Evolutionary conservation across 192 early-diverging fungal genomes (phyloP).

Genomic region (Coemansia sp.): DNA sequence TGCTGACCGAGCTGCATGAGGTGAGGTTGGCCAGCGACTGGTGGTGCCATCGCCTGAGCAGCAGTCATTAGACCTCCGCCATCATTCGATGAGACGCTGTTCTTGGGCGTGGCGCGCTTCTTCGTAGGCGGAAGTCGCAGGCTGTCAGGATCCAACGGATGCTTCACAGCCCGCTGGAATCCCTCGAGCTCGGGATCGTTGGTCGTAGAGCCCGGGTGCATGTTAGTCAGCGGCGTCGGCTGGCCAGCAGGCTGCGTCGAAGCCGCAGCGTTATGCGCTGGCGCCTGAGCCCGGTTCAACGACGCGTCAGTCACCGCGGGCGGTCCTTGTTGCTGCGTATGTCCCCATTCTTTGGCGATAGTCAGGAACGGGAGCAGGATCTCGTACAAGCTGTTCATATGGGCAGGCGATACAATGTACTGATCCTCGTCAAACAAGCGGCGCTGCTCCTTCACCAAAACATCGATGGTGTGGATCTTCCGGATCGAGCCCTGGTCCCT

Average conservation of each 20-base stretch:
- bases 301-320: background rate
- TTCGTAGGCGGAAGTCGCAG: conserved; percentile 48
- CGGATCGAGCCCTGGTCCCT: conserved; percentile 17
- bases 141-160: conserved; percentile 44
- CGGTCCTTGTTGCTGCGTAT: conserved; percentile 17
- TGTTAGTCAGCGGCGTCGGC: conserved; percentile 45
- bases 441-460: conserved; percentile 37
- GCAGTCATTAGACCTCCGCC: background rate
- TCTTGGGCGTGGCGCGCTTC: conserved; percentile 35
- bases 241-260: background rate
- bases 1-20: conserved; percentile 1
- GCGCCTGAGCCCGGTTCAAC: background rate
- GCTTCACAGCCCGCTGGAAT: conserved; percentile 54
- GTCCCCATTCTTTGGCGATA: conserved; percentile 45
- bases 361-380: conserved; percentile 16
- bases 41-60: background rate
- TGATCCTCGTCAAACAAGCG: conserved; percentile 40
- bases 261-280: background rate
- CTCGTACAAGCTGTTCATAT: background rate
- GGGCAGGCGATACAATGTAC: conserved; percentile 32
- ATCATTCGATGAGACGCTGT: background rate
- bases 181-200: conserved; percentile 45
- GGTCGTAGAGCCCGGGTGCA: conserved; percentile 48
- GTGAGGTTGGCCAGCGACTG: background rate
- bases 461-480: conserved; percentile 19